phyloP scores from a whole-genome alignment of 1,284 basidiomycete species.

The Cryptococcus floricola region DNA sequence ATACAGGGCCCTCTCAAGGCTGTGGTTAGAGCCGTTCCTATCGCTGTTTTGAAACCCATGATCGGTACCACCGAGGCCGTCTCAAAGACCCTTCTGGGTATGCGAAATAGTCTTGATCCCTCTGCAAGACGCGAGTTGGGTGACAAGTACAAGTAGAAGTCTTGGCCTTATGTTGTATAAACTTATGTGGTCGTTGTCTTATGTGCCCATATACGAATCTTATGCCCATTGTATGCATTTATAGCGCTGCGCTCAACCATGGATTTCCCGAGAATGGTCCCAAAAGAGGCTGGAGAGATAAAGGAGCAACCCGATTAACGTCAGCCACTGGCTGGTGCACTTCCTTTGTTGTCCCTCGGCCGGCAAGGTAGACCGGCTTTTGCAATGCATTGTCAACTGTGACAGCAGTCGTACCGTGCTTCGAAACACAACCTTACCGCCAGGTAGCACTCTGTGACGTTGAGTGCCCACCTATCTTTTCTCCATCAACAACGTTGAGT shows the following conservation, averaged over 20 bases:
- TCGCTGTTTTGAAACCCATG: conserved; percentile 93
- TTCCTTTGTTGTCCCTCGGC: no score
- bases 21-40: conserved; percentile 91
- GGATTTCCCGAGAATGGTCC: no score
- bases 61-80: conserved; percentile 95
- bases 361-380: no score
- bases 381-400: no score
- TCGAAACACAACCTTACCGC: no score
- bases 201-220: background rate
- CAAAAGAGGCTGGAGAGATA: no score
- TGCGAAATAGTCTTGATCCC: conserved; percentile 85
- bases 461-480: background rate
- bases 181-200: background rate
- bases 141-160: conserved; percentile 70
- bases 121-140: conserved; percentile 71
- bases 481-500: background rate
- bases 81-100: conserved; percentile 86
- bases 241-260: background rate
- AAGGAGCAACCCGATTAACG: no score
- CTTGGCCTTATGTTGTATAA: no score
- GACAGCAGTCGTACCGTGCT: no score
- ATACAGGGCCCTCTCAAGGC: conserved; percentile 78
- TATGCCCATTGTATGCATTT: background rate
- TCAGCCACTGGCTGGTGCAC: no score
- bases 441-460: no score